A percentile compares a stretch with the other conserved stretches of the same genome.
phyloP scores from a whole-genome alignment of 2,329 filamentous ascomycete genomes.

The Sclerotinia trifoliorum region DNA sequence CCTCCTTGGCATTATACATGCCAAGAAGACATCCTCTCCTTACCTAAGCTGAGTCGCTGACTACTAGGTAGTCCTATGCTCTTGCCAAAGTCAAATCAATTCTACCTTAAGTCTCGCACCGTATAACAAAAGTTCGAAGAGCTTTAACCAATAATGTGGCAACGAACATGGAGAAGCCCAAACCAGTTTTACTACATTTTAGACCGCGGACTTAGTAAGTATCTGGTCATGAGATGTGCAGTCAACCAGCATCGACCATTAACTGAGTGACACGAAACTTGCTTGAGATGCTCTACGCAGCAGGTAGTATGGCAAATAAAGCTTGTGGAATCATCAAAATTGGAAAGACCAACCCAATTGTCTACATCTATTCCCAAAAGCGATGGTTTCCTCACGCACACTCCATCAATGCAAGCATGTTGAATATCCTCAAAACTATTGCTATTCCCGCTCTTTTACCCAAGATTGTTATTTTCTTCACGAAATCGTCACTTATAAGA shows the following conservation, averaged over 20 bases:
- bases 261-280: background rate
- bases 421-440: background rate
- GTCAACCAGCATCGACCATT: background rate
- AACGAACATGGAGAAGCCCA: background rate
- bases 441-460: background rate
- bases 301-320: background rate
- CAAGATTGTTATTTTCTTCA: background rate
- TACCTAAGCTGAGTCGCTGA: conserved; percentile 8
- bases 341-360: conserved; percentile 5
- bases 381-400: background rate
- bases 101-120: background rate
- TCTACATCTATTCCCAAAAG: background rate
- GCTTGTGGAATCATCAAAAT: conserved; percentile 1
- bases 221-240: background rate
- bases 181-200: background rate
- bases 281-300: background rate
- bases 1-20: background rate
- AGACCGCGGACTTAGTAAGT: background rate
- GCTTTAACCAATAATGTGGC: background rate
- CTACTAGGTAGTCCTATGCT: background rate
- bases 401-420: background rate
- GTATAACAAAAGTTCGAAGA: background rate
- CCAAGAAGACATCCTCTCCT: background rate
- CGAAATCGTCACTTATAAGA: background rate
- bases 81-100: background rate